Evolutionary conservation across 768 basidiomycete species (phyloP).

Genomic region (Lactarius hatsudake): DNA sequence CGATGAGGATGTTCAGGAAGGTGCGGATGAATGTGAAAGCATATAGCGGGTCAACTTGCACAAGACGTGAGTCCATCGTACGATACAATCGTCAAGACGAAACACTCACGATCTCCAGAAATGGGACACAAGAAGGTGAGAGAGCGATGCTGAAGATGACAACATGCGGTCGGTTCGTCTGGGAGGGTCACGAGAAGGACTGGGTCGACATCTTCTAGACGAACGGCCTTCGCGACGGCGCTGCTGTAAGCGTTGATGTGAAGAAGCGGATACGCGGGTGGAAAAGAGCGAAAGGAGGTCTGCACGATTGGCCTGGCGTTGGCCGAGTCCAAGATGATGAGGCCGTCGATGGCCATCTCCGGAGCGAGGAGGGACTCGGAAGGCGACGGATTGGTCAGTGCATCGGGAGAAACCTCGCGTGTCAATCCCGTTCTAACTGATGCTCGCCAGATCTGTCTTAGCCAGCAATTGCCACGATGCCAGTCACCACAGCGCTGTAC

Average conservation of each 20-base stretch:
- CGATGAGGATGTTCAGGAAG: slow-evolving; percentile 77
- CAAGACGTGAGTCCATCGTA: slow-evolving; percentile 10
- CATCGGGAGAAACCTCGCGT: background rate
- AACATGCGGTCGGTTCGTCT: slow-evolving; percentile 67
- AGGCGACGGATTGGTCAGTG: background rate
- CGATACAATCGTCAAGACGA: no score
- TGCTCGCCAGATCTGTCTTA: background rate
- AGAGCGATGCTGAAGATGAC: slow-evolving; percentile 44
- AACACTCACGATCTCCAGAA: slow-evolving; percentile 71
- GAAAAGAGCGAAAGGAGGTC: slow-evolving; percentile 74
- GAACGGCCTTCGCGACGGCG: slow-evolving; percentile 56
- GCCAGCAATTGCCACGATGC: slow-evolving; percentile 12
- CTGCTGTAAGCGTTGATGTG: slow-evolving; percentile 85
- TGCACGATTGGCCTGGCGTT: no score
- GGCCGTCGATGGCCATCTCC: slow-evolving; percentile 28
- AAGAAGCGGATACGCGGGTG: slow-evolving; percentile 74
- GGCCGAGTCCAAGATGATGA: background rate
- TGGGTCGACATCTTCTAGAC: slow-evolving; percentile 36
- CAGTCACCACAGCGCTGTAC: slow-evolving; percentile 20
- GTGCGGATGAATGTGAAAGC: slow-evolving; percentile 87
- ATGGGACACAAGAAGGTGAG: slow-evolving; percentile 34
- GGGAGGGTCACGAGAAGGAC: slow-evolving; percentile 61
- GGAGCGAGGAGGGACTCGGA: background rate
- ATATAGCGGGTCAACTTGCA: slow-evolving; percentile 79
- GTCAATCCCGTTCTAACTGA: background rate